Conservation (phyloP, 352 stramenopile genomes). For the Salisapilia sapeloensis region DNA sequence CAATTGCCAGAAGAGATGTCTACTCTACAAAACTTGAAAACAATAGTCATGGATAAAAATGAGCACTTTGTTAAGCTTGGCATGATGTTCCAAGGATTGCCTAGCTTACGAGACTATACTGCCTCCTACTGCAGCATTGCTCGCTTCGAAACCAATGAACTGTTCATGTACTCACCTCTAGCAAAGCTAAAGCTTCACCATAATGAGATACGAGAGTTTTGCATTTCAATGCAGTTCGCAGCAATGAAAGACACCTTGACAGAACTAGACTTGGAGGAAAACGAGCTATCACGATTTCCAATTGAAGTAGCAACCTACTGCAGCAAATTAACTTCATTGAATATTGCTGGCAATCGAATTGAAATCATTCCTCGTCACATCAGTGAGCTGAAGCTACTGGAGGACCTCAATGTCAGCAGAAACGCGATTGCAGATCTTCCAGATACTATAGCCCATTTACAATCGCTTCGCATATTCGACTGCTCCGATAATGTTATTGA, state of each 20-base stretch:
- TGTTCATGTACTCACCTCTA: slow-evolving; percentile 24
- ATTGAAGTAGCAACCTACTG: slow-evolving; percentile 21
- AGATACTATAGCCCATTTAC: slow-evolving; percentile 15
- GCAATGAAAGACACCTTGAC: slow-evolving; percentile 28
- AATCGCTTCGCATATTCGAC: slow-evolving; percentile 11
- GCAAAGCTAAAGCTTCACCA: slow-evolving; percentile 12
- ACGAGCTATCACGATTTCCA: slow-evolving; percentile 17
- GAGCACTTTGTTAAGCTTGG: slow-evolving; percentile 13
- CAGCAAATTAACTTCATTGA: slow-evolving; percentile 12
- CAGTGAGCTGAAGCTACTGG: slow-evolving; percentile 11
- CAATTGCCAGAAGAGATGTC: slow-evolving; percentile 21
- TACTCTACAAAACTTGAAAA: slow-evolving; percentile 7
- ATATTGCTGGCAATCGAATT: slow-evolving; percentile 33
- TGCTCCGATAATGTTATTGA: slow-evolving; percentile 19
- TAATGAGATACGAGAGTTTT: slow-evolving; percentile 26
- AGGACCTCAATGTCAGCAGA: slow-evolving; percentile 16
- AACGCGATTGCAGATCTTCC: slow-evolving; percentile 25
- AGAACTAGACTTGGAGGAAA: slow-evolving; percentile 16
- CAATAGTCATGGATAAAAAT: slow-evolving; percentile 26
- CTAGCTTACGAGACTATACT: slow-evolving; percentile 11
- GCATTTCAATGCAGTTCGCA: slow-evolving; percentile 12
- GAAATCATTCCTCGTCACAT: slow-evolving; percentile 18
- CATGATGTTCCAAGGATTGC: slow-evolving; percentile 14
- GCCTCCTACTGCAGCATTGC: slow-evolving; percentile 19
- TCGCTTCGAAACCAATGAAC: slow-evolving; percentile 19